Conservation (phyloP, 805 yeast genomes). For the Lipomyces orientalis region DNA sequence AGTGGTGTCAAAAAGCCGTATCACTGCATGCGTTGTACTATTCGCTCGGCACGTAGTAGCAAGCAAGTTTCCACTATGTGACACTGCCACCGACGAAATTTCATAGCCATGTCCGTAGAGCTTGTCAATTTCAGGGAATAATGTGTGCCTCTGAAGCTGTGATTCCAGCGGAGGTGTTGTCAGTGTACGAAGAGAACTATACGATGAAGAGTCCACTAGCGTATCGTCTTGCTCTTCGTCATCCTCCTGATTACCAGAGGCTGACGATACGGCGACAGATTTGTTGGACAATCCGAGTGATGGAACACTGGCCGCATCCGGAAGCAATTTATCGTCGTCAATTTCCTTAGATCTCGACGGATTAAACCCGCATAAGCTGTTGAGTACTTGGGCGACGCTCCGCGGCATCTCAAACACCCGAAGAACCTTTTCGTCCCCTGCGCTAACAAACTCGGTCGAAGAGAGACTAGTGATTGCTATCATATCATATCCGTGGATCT, state of each 20-base stretch:
- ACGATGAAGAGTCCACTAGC: conserved; percentile 44
- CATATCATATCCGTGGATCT: conserved; percentile 98
- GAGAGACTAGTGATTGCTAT: conserved; percentile 70
- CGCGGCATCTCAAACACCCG: conserved; percentile 89
- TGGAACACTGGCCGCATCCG: conserved; percentile 88
- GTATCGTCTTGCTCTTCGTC: conserved; percentile 45
- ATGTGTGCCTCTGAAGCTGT: conserved; percentile 84
- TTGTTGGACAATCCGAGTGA: conserved; percentile 93
- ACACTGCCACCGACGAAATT: conserved; percentile 74
- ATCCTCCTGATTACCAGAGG: conserved; percentile 37
- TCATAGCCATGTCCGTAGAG: conserved; percentile 98
- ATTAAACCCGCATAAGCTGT: conserved; percentile 57
- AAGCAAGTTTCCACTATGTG: conserved; percentile 64
- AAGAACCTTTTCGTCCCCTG: conserved; percentile 93
- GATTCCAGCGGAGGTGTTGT: conserved; percentile 82
- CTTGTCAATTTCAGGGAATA: conserved; percentile 95
- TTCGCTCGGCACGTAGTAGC: conserved; percentile 95
- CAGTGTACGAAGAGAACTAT: conserved; percentile 55
- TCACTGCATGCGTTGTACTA: conserved; percentile 79
- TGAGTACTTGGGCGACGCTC: conserved; percentile 68
- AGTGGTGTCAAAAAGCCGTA: conserved; percentile 70
- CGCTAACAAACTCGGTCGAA: conserved; percentile 75
- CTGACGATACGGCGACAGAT: conserved; percentile 63
- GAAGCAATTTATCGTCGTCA: conserved; percentile 50
- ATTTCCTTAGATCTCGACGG: conserved; percentile 19